Conservation (phyloP, 2,329 filamentous ascomycete genomes). For the Cordyceps sp. region DNA sequence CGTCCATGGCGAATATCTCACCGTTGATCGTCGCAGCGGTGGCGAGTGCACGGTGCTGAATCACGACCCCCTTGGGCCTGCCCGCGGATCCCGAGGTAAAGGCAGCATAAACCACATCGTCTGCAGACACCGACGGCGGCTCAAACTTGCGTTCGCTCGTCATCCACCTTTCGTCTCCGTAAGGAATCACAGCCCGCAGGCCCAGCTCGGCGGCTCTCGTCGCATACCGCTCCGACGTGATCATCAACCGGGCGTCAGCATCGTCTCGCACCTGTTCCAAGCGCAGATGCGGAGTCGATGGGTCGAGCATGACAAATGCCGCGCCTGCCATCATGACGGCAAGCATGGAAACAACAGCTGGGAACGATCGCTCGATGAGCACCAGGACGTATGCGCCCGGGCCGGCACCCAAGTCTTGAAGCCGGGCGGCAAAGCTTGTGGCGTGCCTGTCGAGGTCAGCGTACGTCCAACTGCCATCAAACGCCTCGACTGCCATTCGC, state of each 20-base stretch:
- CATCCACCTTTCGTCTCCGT: background rate
- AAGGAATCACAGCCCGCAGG: background rate
- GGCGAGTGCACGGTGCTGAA: constrained; percentile 2
- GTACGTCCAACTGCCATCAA: constrained; percentile 3
- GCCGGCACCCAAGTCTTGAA: constrained; percentile 1
- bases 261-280: constrained; percentile 2
- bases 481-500: background rate
- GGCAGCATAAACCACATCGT: constrained; percentile 17
- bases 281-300: constrained; percentile 3
- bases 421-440: constrained; percentile 1
- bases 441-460: constrained; percentile 3
- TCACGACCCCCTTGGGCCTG: constrained; percentile 21
- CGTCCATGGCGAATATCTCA: background rate
- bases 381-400: constrained; percentile 1
- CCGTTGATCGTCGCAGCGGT: constrained; percentile 1
- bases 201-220: background rate
- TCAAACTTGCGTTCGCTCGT: background rate
- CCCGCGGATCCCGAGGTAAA: constrained; percentile 37
- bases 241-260: constrained; percentile 1
- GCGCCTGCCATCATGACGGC: constrained; percentile 15
- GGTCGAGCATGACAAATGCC: constrained; percentile 14
- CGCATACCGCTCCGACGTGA: background rate
- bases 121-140: constrained; percentile 1
- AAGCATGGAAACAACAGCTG: constrained; percentile 7
- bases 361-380: background rate